Evolutionary conservation across 495 filamentous ascomycete genomes (phyloP).

Genomic region (Penicillium daleae): DNA sequence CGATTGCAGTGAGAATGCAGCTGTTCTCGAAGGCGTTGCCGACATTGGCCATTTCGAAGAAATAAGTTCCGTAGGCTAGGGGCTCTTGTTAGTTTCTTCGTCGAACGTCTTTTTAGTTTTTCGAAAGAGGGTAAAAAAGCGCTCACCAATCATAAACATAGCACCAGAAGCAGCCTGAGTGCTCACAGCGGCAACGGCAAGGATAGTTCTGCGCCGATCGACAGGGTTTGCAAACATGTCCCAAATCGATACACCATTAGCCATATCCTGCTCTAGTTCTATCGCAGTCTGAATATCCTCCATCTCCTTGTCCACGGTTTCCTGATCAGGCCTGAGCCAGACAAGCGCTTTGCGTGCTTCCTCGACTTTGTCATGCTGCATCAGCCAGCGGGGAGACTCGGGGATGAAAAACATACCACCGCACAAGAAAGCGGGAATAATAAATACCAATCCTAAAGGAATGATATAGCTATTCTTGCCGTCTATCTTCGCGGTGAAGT

Average conservation of each 20-base stretch:
- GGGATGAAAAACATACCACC: slow-evolving; percentile 62
- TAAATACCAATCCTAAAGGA: slow-evolving; percentile 60
- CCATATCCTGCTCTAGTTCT: slow-evolving; percentile 50
- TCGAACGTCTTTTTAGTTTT: not conserved
- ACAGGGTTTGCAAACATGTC: slow-evolving; percentile 60
- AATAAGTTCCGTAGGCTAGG: slow-evolving; percentile 63
- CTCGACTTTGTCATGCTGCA: slow-evolving; percentile 52
- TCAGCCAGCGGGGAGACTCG: slow-evolving; percentile 67
- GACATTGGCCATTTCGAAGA: slow-evolving; percentile 65
- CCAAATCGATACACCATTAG: slow-evolving; percentile 42
- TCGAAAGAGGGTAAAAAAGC: not conserved
- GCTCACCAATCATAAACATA: slow-evolving; percentile 60
- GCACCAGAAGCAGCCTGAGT: slow-evolving; percentile 61
- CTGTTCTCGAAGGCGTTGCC: slow-evolving; percentile 62
- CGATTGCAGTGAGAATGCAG: slow-evolving; percentile 58
- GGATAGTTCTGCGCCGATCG: slow-evolving; percentile 53
- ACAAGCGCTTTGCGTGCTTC: slow-evolving; percentile 49
- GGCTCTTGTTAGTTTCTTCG: not conserved
- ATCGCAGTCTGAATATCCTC: slow-evolving; percentile 58
- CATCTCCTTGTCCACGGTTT: slow-evolving; percentile 50
- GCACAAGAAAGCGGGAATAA: slow-evolving; percentile 57
- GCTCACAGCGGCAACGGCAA: slow-evolving; percentile 54
- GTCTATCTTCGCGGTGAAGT: slow-evolving; percentile 52
- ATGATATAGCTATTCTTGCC: slow-evolving; percentile 54
- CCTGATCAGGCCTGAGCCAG: slow-evolving; percentile 42